phyloP scores from a whole-genome alignment of 2,329 filamentous ascomycete genomes.

The Bertia moriformis region DNA sequence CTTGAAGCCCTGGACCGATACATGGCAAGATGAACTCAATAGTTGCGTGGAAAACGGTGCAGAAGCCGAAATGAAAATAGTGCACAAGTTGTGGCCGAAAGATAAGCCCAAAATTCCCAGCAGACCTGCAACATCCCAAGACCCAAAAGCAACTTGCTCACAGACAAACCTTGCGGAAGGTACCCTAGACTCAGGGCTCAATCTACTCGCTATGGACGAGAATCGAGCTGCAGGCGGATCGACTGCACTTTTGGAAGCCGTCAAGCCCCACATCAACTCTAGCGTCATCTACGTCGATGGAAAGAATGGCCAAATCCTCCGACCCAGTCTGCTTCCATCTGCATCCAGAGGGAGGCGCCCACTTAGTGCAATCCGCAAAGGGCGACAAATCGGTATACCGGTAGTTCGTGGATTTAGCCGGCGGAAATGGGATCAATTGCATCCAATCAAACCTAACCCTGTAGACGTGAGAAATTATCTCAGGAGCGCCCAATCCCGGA shows the following conservation, averaged over 20 bases:
- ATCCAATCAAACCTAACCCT: conserved; percentile 12
- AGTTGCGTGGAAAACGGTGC: conserved; percentile 53
- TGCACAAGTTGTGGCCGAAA: background rate
- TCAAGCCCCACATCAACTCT: conserved; percentile 32
- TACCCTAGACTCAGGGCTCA: background rate
- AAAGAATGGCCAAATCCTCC: conserved; percentile 43
- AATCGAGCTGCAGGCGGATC: conserved; percentile 21
- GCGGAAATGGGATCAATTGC: conserved; percentile 40
- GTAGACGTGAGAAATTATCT: conserved; percentile 1
- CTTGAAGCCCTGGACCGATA: conserved; percentile 50
- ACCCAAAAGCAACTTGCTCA: too few species aligned
- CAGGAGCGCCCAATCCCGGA: conserved; percentile 1
- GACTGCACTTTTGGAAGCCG: conserved; percentile 22
- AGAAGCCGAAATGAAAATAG: conserved; percentile 49
- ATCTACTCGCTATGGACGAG: conserved; percentile 2
- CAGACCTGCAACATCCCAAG: background rate
- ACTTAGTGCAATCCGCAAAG: conserved; percentile 48
- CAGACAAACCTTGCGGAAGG: background rate
- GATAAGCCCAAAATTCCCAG: background rate
- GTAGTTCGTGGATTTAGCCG: conserved; percentile 53
- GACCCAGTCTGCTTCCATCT: conserved; percentile 44
- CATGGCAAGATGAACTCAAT: conserved; percentile 53
- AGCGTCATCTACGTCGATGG: conserved; percentile 48
- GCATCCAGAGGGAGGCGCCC: conserved; percentile 42
- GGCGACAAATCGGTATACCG: conserved; percentile 44